These are phyloP conservation scores for Escovopsis sp. DNA, from an alignment of 2,329 filamentous ascomycete genomes.

Conservation along the genomic window DNA sequence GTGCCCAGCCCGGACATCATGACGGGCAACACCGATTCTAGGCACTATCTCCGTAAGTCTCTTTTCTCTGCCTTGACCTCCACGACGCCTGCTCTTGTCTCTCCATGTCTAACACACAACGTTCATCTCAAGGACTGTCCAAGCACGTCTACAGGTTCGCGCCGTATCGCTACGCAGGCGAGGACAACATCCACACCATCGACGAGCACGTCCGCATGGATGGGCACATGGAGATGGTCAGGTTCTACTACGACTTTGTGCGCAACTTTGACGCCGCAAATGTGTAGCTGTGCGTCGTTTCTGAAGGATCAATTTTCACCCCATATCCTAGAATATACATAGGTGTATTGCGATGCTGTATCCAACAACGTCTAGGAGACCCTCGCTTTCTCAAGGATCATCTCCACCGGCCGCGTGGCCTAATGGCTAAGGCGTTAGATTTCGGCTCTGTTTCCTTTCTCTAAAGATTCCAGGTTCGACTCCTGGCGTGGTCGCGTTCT, in stretches of 20 bases:
- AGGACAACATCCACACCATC: slow-evolving; percentile 25
- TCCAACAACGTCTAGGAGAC: too few species aligned
- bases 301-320: background rate
- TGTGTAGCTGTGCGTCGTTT: background rate
- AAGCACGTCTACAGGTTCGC: slow-evolving; percentile 25
- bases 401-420: slow-evolving; percentile 5
- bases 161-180: slow-evolving; percentile 17
- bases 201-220: slow-evolving; percentile 25
- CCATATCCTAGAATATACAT: background rate
- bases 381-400: too few species aligned
- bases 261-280: slow-evolving; percentile 26
- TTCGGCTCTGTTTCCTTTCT: too few species aligned
- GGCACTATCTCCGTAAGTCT: slow-evolving; percentile 25
- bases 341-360: too few species aligned
- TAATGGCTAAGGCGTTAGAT: too few species aligned
- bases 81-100: too few species aligned
- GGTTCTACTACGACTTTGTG: slow-evolving; percentile 30
- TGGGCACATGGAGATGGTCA: slow-evolving; percentile 25
- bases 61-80: background rate
- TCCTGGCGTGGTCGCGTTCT: too few species aligned
- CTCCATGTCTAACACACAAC: slow-evolving; percentile 12
- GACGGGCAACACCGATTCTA: slow-evolving; percentile 29
- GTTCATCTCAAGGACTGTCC: slow-evolving; percentile 13
- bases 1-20: slow-evolving; percentile 35
- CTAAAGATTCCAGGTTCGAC: too few species aligned